A percentile compares a stretch with the other conserved stretches of the same genome.
Evolutionary conservation across 2,329 filamentous ascomycete species (phyloP).

Genomic region (Periconia digitata): DNA sequence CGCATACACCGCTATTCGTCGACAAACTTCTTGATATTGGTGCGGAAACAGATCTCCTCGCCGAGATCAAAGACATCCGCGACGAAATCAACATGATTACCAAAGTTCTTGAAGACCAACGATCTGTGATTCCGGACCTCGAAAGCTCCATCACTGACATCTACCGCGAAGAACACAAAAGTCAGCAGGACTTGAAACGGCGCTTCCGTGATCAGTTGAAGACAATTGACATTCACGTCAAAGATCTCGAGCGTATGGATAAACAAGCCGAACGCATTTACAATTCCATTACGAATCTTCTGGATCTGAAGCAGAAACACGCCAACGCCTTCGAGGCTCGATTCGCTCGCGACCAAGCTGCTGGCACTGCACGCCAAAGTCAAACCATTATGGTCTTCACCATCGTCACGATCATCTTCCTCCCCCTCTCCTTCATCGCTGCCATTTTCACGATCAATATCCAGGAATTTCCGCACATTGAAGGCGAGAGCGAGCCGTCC

Average conservation of each 20-base stretch:
- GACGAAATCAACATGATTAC: slow-evolving; percentile 67
- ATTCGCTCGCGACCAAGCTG: slow-evolving; percentile 62
- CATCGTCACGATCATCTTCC: slow-evolving; percentile 60
- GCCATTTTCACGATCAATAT: slow-evolving; percentile 60
- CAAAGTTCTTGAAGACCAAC: slow-evolving; percentile 55
- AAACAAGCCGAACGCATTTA: slow-evolving; percentile 64
- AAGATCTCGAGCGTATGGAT: slow-evolving; percentile 66
- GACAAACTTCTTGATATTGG: slow-evolving; percentile 62
- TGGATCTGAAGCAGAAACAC: slow-evolving; percentile 70
- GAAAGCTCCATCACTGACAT: slow-evolving; percentile 46
- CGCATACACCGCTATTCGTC: slow-evolving; percentile 49
- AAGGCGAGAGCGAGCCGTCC: slow-evolving; percentile 29
- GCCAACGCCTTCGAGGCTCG: slow-evolving; percentile 68
- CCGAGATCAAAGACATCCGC: slow-evolving; percentile 67
- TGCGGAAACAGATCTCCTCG: slow-evolving; percentile 61
- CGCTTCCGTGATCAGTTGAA: slow-evolving; percentile 60
- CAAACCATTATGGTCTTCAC: slow-evolving; percentile 63
- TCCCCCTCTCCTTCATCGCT: slow-evolving; percentile 58
- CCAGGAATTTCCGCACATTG: slow-evolving; percentile 47
- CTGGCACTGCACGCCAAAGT: slow-evolving; percentile 59
- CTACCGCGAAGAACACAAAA: slow-evolving; percentile 38
- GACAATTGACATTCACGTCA: slow-evolving; percentile 59
- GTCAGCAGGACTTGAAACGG: slow-evolving; percentile 54
- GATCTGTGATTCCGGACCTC: slow-evolving; percentile 51
- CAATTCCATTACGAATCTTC: slow-evolving; percentile 60